Evolutionary conservation across 1,139 yeast species (phyloP), one percentile per base, ranked within the genome.

Genomic region (Candida sojae): DNA sequence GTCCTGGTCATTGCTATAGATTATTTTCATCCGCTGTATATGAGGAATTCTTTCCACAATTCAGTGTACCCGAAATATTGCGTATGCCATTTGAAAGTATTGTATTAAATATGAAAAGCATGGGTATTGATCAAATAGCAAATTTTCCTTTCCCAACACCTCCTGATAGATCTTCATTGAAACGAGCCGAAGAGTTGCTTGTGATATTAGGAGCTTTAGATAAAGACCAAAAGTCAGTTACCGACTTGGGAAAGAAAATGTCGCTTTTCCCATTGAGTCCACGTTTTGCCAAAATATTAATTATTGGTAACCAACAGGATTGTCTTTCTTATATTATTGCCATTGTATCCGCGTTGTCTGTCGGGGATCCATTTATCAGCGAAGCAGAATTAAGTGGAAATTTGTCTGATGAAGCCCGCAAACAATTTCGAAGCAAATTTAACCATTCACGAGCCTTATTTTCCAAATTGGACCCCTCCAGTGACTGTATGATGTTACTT

Each of bases 131-230:
- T 64, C 88, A 88, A 46, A 86, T 95, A 43, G 72, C 83, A 28
- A 93, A 93, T 60, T 95, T 95, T 73, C 99, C 99, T 40, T 95
- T 93, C 70, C 99, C 99, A 2, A 92, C 98, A 0, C 89, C 97
- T 1, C 98, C 99, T 0, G 89, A 86, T 44, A 70, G 86, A 50
- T 45, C 49, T 0, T 73, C 87, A 13, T 71, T 95, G 41, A 64
- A 67, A 5, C 81, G 78, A 51, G 96, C 97, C 0, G 85, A 90
- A 54, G 77, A 76, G 50, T 62, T 91, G 12, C 74, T 95, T 49
- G 77, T 81, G 37, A 80, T 82, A 51, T 70, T 95, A 38, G 97
- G 97, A 8, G 99, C 99, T 0, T 69, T 93, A 52, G 84, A 83
- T 54, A 66, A 64, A 25, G 68, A 73, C 1, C 66, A 67, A 3